A percentile compares a stretch with the other conserved stretches of the same genome.
Evolutionary conservation across 129 eudicot genomes (phyloP).

Genomic region (Tanacetum coccineum): DNA sequence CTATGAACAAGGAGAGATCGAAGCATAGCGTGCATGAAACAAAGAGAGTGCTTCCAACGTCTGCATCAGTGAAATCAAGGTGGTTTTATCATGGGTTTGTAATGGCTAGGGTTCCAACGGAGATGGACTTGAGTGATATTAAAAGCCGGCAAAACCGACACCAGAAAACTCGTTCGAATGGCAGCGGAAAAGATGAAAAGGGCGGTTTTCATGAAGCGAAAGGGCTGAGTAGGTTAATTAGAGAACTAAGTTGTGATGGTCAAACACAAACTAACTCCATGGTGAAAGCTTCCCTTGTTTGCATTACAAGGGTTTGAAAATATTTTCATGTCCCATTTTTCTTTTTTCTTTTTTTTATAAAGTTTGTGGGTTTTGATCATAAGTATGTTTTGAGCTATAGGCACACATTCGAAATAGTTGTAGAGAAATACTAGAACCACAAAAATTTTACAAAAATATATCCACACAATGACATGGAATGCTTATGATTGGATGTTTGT

Average conservation of each 20-base stretch:
- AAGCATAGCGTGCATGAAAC: slow-evolving; percentile 16
- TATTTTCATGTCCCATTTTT: too few relatives aligned
- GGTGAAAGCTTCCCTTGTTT: slow-evolving; percentile 36
- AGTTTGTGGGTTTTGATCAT: too few relatives aligned
- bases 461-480: too few relatives aligned
- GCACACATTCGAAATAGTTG: too few relatives aligned
- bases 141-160: slow-evolving; percentile 31
- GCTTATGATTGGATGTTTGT: too few relatives aligned
- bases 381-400: too few relatives aligned
- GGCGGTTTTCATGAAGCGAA: slow-evolving; percentile 16
- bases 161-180: slow-evolving; percentile 3
- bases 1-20: slow-evolving; percentile 26
- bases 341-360: too few relatives aligned
- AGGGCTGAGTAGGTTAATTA: slow-evolving; percentile 23
- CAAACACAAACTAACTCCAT: slow-evolving; percentile 23
- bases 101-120: slow-evolving; percentile 26
- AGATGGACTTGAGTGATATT: slow-evolving; percentile 28
- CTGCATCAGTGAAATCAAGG: slow-evolving; percentile 23
- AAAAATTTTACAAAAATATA: too few relatives aligned
- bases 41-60: slow-evolving; percentile 7
- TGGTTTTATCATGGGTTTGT: slow-evolving; percentile 35
- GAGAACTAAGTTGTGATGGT: slow-evolving; percentile 31
- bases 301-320: slow-evolving; percentile 29
- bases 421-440: too few relatives aligned
- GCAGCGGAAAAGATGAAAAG: slow-evolving; percentile 15